Conservation (phyloP, 2,329 filamentous ascomycete species). For the Exophiala bonariae region DNA sequence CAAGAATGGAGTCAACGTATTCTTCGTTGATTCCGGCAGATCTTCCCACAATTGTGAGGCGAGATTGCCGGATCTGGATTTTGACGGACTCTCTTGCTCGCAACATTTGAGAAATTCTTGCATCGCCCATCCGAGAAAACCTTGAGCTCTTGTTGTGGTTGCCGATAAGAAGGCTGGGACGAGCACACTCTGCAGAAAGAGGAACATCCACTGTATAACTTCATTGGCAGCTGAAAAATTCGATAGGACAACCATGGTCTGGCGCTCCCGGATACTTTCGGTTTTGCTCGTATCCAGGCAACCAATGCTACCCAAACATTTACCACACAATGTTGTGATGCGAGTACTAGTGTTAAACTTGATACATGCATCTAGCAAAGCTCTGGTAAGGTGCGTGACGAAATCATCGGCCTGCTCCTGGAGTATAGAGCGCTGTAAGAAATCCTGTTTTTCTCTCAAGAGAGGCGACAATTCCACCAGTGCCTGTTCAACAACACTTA, state of each 20-base stretch:
- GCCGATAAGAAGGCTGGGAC: constrained; percentile 90
- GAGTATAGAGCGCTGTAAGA: constrained; percentile 75
- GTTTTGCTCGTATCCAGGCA: constrained; percentile 89
- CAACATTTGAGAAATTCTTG: constrained; percentile 82
- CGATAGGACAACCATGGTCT: constrained; percentile 79
- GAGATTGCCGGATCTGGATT: constrained; percentile 12
- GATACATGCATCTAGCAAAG: constrained; percentile 80
- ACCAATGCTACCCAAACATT: constrained; percentile 84
- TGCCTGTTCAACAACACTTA: constrained; percentile 79
- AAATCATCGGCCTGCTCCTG: constrained; percentile 81
- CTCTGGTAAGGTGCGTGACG: constrained; percentile 69
- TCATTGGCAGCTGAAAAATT: constrained; percentile 82
- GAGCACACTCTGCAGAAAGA: constrained; percentile 81
- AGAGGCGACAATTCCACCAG: constrained; percentile 74
- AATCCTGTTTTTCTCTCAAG: constrained; percentile 70
- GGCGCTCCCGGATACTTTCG: constrained; percentile 74
- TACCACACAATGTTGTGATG: constrained; percentile 72
- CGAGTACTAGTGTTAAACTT: constrained; percentile 70
- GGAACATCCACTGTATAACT: constrained; percentile 80
- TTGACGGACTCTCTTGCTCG: constrained; percentile 55
- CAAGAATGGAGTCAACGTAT: constrained; percentile 84
- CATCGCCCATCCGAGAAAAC: constrained; percentile 91
- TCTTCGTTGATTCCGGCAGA: constrained; percentile 74
- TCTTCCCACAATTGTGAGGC: constrained; percentile 58
- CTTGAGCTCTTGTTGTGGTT: constrained; percentile 82